Percentiles rank a stretch among this genome's conserved stretches.
These are phyloP conservation scores for Prototheca cutis DNA, from an alignment of 163 green algal species.

Conservation along the genomic window DNA sequence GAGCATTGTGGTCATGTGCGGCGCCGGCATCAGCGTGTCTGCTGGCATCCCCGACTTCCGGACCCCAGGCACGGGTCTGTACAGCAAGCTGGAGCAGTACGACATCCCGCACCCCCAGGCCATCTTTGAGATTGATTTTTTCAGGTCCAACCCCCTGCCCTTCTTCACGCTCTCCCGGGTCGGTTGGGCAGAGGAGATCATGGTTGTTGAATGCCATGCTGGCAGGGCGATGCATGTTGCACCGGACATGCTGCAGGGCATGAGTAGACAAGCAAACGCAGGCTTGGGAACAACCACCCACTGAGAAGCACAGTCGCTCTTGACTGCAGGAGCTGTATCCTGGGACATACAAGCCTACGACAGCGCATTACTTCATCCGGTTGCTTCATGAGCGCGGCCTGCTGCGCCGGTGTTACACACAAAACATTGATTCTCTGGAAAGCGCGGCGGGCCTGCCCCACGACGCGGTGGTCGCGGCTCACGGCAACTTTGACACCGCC, in stretches of 20 bases:
- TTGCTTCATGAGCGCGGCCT: slow-evolving; percentile 72
- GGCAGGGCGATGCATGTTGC: not conserved
- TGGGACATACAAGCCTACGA: slow-evolving; percentile 57
- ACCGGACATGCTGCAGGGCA: too few species aligned
- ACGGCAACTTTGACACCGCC: slow-evolving; percentile 68
- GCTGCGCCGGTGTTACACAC: slow-evolving; percentile 67
- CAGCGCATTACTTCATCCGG: slow-evolving; percentile 66
- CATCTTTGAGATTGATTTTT: slow-evolving; percentile 37
- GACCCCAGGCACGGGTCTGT: slow-evolving; percentile 56
- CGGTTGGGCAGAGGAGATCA: not conserved
- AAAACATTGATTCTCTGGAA: slow-evolving; percentile 75
- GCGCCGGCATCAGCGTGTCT: slow-evolving; percentile 69
- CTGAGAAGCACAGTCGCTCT: too few species aligned
- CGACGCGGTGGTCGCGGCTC: slow-evolving; percentile 47
- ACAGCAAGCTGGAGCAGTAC: slow-evolving; percentile 58
- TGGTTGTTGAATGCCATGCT: not conserved
- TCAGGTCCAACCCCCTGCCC: slow-evolving; percentile 35
- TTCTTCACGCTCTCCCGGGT: slow-evolving; percentile 52
- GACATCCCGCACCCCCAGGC: slow-evolving; percentile 46
- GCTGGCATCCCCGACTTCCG: slow-evolving; percentile 81
- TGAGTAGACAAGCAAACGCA: too few species aligned
- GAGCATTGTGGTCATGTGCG: slow-evolving; percentile 56
- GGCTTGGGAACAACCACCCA: too few species aligned
- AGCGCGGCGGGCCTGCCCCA: slow-evolving; percentile 43
- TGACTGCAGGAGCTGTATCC: slow-evolving; percentile 67